Evolutionary conservation across 2,329 filamentous ascomycete genomes (phyloP).

Genomic region (Curvularia sp.): DNA sequence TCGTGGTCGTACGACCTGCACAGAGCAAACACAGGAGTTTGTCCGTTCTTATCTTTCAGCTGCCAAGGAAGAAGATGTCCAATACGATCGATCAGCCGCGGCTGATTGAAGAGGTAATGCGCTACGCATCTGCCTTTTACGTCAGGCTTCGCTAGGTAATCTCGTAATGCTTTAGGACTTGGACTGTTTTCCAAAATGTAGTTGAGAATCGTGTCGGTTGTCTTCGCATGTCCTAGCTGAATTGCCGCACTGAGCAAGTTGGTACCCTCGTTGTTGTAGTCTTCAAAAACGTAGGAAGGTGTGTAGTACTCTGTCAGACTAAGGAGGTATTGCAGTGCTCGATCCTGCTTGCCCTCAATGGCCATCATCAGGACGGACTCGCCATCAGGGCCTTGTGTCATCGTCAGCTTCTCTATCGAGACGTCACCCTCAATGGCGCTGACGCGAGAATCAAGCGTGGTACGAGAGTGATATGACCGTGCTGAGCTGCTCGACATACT

Average conservation of each 20-base stretch:
- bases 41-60: slow-evolving; percentile 92
- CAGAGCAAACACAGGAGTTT: slow-evolving; percentile 95
- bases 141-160: slow-evolving; percentile 80
- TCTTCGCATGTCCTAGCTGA: slow-evolving; percentile 76
- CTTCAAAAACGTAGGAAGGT: slow-evolving; percentile 72
- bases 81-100: slow-evolving; percentile 77
- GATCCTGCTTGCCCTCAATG: slow-evolving; percentile 66
- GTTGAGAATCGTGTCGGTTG: slow-evolving; percentile 77
- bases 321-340: slow-evolving; percentile 79
- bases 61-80: slow-evolving; percentile 84
- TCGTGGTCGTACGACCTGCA: slow-evolving; percentile 95
- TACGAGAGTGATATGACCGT: slow-evolving; percentile 80
- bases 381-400: slow-evolving; percentile 73
- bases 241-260: slow-evolving; percentile 89
- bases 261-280: slow-evolving; percentile 87
- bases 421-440: slow-evolving; percentile 85
- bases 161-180: slow-evolving; percentile 63
- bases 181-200: slow-evolving; percentile 66
- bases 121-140: slow-evolving; percentile 85
- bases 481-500: slow-evolving; percentile 88
- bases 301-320: slow-evolving; percentile 79
- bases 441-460: slow-evolving; percentile 68
- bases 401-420: slow-evolving; percentile 78
- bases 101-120: slow-evolving; percentile 96
- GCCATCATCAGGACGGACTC: slow-evolving; percentile 76